Base-by-base conservation (phyloP, 2,329 filamentous ascomycete species). In the Colletotrichum trifolii region DNA sequence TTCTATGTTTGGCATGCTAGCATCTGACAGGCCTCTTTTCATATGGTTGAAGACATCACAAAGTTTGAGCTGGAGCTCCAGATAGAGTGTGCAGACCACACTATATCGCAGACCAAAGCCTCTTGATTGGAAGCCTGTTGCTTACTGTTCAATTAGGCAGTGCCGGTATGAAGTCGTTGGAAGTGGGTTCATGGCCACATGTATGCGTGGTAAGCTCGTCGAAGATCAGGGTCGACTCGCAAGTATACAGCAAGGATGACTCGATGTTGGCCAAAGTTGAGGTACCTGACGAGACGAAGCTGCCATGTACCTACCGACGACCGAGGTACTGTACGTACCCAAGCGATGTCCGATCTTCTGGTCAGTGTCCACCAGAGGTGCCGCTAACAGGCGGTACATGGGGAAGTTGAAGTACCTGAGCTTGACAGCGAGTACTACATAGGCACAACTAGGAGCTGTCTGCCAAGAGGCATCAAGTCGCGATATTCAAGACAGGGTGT, bases 261-360 rank as follows among this genome's bases (percentile, higher is more conserved):
- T 42, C 15, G 8, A 46, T 7, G 1, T 36, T 2, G 11, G 25
- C 54, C 4, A 40, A 47, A 4, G 25, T 25, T 5, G 25, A 40
- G 17, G 50, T 56, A 61, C 57, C 50, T 60, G 43, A 33, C 45
- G 33, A 10, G 13, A 39, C 36, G 34, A n/a, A 49, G 15, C 42
- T 43, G 15, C 4, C 25, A 60, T 52, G 49, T 60, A 60, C 45
- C 39, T 39, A 17, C 35, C 11, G 15, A 50, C 9, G 54, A 17
- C 11, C 17, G 36, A 60, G 43, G 62, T 65, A 48, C 62, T 65
- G 46, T 65, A 65, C 62, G 62, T 65, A 65, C 62, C 62, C 25
- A 46, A 40, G n/a, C 12, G 25, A 59, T 50, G 57, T 61, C 58
- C 39, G 52, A 65, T 53, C 38, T 61, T 61, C 35, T 62, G 46